Base-by-base conservation (phyloP, 192 early-diverging fungal species). In the Glomus cerebriforme region DNA sequence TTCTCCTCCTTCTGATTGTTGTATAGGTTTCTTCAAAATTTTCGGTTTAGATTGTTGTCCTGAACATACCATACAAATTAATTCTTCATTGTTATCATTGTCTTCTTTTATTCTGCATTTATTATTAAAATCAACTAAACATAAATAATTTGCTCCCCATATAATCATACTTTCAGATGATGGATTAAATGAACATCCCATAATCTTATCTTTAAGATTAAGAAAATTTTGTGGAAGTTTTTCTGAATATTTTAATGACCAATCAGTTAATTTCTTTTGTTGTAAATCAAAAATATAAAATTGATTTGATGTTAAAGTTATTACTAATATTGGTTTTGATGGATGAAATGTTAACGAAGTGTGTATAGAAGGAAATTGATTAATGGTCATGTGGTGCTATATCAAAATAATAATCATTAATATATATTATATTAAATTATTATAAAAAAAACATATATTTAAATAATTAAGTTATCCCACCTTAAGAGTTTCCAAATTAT, bases 271-370 rank as follows among this genome's bases (percentile, higher is more conserved):
- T 26, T 84, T 85, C n/a, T 91, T 85, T 17, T 80, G 72, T 45
- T 90, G 85, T 22, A 92, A 88, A 75, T 99, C 93, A 79, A 89
- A 95, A 37, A 96, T 73, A 81, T 90, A 95, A 84, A 96, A 92
- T 75, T 91, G 89, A 80, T 94, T 95, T 22, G 87, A 90, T 19
- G 83, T 82, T 17, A 85, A 86, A 8, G 91, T 88, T 26, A 95
- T 82, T 31, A 91, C 80, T 31, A 96, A 79, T 7, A 80, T 86
- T 7, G 90, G 85, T 31, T 85, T 80, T 39, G 81, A 82, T 64
- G 89, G 87, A 75, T 91, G 83, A 84, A 96, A 96, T 1, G 88
- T 78, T 54, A 96, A 79, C 19, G 89, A 75, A 27, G 93, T 95
- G 69, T 91, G 89, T 26, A 86, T 88, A 26, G 92, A 82, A 27